Base-by-base conservation (phyloP, 2,329 filamentous ascomycete genomes). In the Incumbomyces lentus region DNA sequence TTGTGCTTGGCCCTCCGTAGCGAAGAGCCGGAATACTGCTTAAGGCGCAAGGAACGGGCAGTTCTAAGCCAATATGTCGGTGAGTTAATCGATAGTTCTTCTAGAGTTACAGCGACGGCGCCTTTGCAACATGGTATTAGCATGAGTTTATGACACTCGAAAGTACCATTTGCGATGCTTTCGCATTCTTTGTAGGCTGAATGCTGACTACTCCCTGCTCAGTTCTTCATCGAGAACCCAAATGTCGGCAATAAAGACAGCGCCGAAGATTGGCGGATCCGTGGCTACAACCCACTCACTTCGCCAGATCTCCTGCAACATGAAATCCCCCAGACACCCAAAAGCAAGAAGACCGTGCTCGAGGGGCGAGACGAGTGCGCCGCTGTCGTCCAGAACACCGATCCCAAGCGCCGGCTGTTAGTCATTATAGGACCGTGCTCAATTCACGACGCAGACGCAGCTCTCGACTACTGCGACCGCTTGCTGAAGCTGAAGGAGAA, bases 391-490 rank as follows among this genome's bases (percentile, higher is more conserved):
- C 82, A 86, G 64, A 81, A 83, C 61, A 56, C 38, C 50, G 68
- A 72, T 58, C 62, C 68, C 33, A 69, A 72, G 56, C 87, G 95
- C 71, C 85, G 89, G 51, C 84, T 98, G 30, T 79, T 98, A 52
- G 92, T 96, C 60, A 81, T 98, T 61, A 84, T 93, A 62, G 92
- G 92, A 1, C 92, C 92, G 44, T 98, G 92, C 75, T 95, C 89
- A 22, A 90, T 98, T 63, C 92, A 98, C 72, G 92, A 98, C 68
- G 92, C 92, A 7, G 79, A 74, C 40, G 81, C 81, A 12, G 92
- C 92, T 34, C 73, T 93, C 58, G 88, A 95, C 67, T 98, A 98
- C 74, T 86, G 84, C 64, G 70, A 75, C 52, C 79, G 82, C 48
- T 78, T 98, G 40, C 84, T 87, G 69, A 69, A 74, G 44, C 72